These are phyloP conservation scores for Cercospora citrullina DNA, from an alignment of 2,329 filamentous ascomycete genomes.

Conservation along the genomic window DNA sequence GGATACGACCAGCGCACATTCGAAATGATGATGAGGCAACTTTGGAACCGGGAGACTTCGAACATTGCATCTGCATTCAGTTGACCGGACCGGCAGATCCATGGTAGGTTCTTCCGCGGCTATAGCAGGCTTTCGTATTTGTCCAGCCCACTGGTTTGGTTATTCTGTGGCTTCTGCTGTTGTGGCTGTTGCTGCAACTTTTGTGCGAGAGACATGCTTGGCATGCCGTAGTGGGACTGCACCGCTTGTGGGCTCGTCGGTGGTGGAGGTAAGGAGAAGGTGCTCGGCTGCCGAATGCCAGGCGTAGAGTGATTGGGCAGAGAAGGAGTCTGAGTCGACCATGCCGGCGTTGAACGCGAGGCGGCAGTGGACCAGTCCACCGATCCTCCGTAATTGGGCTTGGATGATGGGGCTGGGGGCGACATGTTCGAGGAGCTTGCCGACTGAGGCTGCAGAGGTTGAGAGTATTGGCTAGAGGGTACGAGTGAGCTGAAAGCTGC, in stretches of 20 bases:
- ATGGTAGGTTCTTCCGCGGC: slow-evolving; percentile 6
- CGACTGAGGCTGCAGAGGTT: slow-evolving; percentile 42
- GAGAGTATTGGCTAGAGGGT: slow-evolving; percentile 43
- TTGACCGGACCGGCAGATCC: neutral
- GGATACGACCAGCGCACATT: neutral
- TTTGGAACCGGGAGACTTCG: neutral
- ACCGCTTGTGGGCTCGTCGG: slow-evolving; percentile 39
- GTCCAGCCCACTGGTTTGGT: slow-evolving; percentile 53
- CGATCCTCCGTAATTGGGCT: neutral
- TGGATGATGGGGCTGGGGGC: slow-evolving; percentile 7
- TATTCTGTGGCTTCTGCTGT: slow-evolving; percentile 30
- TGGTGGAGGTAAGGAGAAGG: slow-evolving; percentile 34
- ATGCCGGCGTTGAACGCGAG: slow-evolving; percentile 1
- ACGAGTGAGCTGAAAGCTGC: slow-evolving; percentile 39
- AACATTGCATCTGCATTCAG: neutral
- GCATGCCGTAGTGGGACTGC: slow-evolving; percentile 42
- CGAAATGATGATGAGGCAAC: neutral
- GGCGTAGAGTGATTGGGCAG: neutral
- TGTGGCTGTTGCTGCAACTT: slow-evolving; percentile 39
- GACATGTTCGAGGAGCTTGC: slow-evolving; percentile 35
- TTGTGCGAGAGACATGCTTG: slow-evolving; percentile 32
- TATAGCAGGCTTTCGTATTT: slow-evolving; percentile 68
- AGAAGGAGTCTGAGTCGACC: slow-evolving; percentile 30
- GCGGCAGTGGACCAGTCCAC: slow-evolving; percentile 15
- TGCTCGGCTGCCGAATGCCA: neutral